These are phyloP conservation scores for Prunella vulgaris DNA, from an alignment of 257 asterid species.

Conservation along the genomic window DNA sequence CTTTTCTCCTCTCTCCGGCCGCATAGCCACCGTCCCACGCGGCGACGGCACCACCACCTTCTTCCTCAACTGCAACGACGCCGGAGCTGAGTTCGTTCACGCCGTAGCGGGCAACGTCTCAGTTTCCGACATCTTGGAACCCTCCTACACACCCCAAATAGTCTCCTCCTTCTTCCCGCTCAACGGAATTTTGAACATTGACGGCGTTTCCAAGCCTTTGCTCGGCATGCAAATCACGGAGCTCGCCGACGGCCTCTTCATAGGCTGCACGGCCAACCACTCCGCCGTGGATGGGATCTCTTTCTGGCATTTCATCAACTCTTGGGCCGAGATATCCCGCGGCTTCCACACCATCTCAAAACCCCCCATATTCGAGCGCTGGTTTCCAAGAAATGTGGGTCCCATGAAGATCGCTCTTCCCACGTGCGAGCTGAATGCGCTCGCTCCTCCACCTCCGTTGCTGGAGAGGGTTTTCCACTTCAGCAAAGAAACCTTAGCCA, in stretches of 20 bases:
- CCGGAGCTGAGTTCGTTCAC: not conserved
- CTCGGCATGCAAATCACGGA: too few species aligned
- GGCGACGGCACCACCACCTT: constrained; percentile 16
- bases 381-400: too few species aligned
- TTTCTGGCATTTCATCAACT: too few species aligned
- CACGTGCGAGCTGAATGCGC: too few species aligned
- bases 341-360: too few species aligned
- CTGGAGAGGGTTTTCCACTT: constrained; percentile 32
- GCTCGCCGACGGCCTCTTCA: too few species aligned
- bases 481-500: constrained; percentile 20
- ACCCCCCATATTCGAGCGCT: too few species aligned
- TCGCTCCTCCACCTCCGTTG: not conserved
- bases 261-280: too few species aligned
- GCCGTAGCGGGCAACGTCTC: constrained; percentile 13
- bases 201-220: constrained; percentile 28
- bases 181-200: constrained; percentile 17
- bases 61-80: constrained; percentile 37
- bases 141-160: constrained; percentile 8
- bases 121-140: constrained; percentile 20
- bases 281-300: too few species aligned
- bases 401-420: too few species aligned
- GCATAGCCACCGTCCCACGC: constrained; percentile 20
- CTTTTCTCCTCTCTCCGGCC: constrained; percentile 61
- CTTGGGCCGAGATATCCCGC: too few species aligned
- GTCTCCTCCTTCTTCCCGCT: constrained; percentile 31